phyloP scores from a whole-genome alignment of 2,329 filamentous ascomycete species.

The Colletotrichum eremochloae region DNA sequence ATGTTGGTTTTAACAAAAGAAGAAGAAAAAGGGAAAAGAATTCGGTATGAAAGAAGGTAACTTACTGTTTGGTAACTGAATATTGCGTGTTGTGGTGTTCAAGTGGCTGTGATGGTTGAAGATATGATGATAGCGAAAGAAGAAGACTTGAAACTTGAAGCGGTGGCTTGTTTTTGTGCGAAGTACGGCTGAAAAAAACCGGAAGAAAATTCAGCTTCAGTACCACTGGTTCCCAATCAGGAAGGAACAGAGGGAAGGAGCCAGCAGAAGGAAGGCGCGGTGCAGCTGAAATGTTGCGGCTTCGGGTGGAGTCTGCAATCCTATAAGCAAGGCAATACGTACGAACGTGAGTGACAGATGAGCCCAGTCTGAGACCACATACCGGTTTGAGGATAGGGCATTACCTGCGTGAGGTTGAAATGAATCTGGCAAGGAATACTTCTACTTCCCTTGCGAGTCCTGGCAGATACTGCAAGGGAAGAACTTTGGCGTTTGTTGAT shows the following conservation, averaged over 20 bases:
- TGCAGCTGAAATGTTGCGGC: not conserved
- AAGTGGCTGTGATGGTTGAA: not conserved
- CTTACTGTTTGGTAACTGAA: not conserved
- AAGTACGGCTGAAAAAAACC: rapidly evolving
- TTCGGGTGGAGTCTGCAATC: not conserved
- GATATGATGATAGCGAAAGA: not conserved
- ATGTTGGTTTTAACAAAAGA: not conserved
- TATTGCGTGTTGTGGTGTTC: not conserved
- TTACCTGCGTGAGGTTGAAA: not conserved
- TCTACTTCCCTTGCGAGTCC: too few species aligned
- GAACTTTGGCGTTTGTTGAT: not conserved
- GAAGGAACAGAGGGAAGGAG: not conserved
- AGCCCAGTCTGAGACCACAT: not conserved
- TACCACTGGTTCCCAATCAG: too few species aligned
- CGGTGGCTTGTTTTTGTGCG: too few species aligned
- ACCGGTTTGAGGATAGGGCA: not conserved
- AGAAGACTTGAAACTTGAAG: not conserved
- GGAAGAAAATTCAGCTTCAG: not conserved
- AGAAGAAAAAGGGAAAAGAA: too few species aligned
- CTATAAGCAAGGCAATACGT: not conserved
- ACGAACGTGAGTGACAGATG: not conserved
- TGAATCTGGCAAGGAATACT: not conserved
- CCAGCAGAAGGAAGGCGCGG: not conserved
- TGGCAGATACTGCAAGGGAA: not conserved
- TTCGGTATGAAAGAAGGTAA: rapidly evolving